Conservation (phyloP, 2,329 filamentous ascomycete species). For the Ascochyta clinopodiicola region DNA sequence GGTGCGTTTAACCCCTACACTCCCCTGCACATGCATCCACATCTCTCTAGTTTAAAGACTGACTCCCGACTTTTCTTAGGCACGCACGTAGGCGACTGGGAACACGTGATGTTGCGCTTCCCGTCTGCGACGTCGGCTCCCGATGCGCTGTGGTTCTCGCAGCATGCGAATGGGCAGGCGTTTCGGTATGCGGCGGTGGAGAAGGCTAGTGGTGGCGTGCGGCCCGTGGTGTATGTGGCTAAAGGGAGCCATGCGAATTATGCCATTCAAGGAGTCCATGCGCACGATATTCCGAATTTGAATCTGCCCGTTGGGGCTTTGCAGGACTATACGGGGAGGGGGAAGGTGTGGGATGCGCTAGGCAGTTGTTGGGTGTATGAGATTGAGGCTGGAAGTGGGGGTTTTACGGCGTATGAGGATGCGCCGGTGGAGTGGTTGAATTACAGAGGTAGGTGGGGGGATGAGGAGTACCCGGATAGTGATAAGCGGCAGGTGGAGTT, state of each 20-base stretch:
- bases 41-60: no score
- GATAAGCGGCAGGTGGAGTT: slow-evolving; percentile 57
- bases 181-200: slow-evolving; percentile 63
- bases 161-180: slow-evolving; percentile 68
- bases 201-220: slow-evolving; percentile 62
- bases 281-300: slow-evolving; percentile 67
- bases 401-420: slow-evolving; percentile 57
- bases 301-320: slow-evolving; percentile 61
- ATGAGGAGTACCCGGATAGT: slow-evolving; percentile 63
- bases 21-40: no score
- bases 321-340: slow-evolving; percentile 62
- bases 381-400: slow-evolving; percentile 52
- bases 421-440: slow-evolving; percentile 62
- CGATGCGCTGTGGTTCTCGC: slow-evolving; percentile 66
- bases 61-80: slow-evolving; percentile 27
- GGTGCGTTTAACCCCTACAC: slow-evolving; percentile 30
- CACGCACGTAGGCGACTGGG: slow-evolving; percentile 71
- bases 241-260: slow-evolving; percentile 72
- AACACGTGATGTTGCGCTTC: slow-evolving; percentile 73
- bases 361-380: slow-evolving; percentile 63
- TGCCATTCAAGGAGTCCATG: slow-evolving; percentile 64
- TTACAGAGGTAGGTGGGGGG: slow-evolving; percentile 68
- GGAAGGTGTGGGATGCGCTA: slow-evolving; percentile 66
- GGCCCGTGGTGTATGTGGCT: slow-evolving; percentile 65
- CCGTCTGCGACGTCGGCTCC: slow-evolving; percentile 56